phyloP scores from a whole-genome alignment of 1,284 basidiomycete species.

The Tilletiaria anomala region DNA sequence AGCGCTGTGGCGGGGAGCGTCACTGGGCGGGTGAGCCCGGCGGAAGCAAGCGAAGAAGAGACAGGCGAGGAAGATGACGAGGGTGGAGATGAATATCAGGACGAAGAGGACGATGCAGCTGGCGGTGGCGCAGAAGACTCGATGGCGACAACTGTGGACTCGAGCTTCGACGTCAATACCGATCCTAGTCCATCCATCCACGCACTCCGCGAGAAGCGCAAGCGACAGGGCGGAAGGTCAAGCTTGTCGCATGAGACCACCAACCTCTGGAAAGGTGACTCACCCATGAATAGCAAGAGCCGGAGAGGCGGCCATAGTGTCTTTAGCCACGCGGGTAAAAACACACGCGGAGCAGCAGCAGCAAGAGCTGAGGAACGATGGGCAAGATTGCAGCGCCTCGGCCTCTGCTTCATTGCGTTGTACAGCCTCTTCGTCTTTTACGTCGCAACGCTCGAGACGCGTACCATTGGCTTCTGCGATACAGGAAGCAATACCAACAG shows the following conservation, averaged over 20 bases:
- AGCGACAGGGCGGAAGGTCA: not conserved
- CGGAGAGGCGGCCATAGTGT: constrained; percentile 1
- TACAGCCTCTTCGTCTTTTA: constrained; percentile 18
- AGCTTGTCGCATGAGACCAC: not conserved
- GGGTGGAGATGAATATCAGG: not conserved
- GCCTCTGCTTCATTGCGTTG: constrained; percentile 2
- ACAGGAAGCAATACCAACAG: constrained; percentile 12
- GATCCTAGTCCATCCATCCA: constrained; percentile 10
- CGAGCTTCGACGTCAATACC: constrained; percentile 3
- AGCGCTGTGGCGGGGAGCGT: not conserved
- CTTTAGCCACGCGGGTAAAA: constrained; percentile 1
- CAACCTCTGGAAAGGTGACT: constrained; percentile 5
- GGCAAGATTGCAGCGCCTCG: no score
- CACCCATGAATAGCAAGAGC: constrained; percentile 10
- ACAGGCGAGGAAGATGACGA: not conserved
- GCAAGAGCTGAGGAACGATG: no score
- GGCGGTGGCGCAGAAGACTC: not conserved
- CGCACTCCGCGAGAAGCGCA: constrained; percentile 11
- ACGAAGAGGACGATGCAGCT: not conserved
- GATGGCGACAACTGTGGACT: not conserved
- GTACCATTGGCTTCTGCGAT: constrained; percentile 26
- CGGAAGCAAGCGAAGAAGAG: not conserved
- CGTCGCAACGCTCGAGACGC: constrained; percentile 12
- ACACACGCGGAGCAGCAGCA: no score
- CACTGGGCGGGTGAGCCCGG: not conserved